These are phyloP conservation scores for Colletotrichum lindemuthianum DNA, from an alignment of 2,329 filamentous ascomycete genomes.

Conservation along the genomic window DNA sequence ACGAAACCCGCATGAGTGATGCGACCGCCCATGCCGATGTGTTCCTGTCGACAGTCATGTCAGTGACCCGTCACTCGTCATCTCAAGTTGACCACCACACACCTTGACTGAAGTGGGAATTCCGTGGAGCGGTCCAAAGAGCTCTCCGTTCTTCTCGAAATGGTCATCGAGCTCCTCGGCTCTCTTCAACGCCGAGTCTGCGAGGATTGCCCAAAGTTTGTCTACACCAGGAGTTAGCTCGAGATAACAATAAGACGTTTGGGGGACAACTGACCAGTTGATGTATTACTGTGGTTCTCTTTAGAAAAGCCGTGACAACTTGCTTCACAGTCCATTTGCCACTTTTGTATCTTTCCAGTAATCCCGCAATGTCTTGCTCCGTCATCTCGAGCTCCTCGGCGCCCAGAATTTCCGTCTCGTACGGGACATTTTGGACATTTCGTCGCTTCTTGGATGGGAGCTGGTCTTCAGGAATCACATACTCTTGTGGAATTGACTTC, in stretches of 20 bases:
- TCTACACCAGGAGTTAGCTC: constrained; percentile 37
- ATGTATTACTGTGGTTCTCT: constrained; percentile 15
- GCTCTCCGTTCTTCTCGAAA: constrained; percentile 54
- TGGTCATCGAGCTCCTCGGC: constrained; percentile 61
- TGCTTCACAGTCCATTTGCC: constrained; percentile 43
- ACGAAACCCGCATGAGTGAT: constrained; percentile 71
- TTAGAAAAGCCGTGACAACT: constrained; percentile 40
- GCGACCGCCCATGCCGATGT: constrained; percentile 53
- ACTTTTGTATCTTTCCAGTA: constrained; percentile 1
- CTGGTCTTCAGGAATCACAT: constrained; percentile 62
- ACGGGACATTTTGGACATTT: constrained; percentile 66
- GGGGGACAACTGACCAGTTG: constrained; percentile 11
- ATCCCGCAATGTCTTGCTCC: constrained; percentile 40
- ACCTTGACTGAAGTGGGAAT: constrained; percentile 76
- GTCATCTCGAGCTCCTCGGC: constrained; percentile 51
- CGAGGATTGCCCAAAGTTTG: constrained; percentile 66
- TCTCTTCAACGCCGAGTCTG: constrained; percentile 59
- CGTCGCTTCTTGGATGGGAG: constrained; percentile 63
- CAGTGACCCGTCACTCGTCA: neutral
- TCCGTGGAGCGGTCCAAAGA: constrained; percentile 71
- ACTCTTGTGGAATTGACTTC: constrained; percentile 65
- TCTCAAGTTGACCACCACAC: constrained; percentile 60
- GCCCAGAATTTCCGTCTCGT: constrained; percentile 67
- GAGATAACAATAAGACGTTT: neutral
- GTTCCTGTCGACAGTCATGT: neutral